Evolutionary conservation across 805 yeast genomes (phyloP), one percentile per base, ranked within the genome.

Genomic region (Priceomyces medius): DNA sequence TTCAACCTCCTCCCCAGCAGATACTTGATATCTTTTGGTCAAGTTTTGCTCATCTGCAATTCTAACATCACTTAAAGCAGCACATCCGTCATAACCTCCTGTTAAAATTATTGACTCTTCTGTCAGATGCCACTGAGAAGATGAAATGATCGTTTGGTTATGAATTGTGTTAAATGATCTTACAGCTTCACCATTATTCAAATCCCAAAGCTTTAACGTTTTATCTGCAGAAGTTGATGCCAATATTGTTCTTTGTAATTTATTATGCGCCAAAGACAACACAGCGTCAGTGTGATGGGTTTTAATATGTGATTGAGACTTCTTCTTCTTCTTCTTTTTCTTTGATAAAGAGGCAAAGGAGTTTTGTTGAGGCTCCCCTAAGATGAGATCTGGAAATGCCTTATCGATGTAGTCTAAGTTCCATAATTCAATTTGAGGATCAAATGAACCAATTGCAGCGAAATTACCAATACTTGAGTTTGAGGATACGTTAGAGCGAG

Each of bases 361-460:
- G 49, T 66, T 59, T 56, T 60, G 56, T 34, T 73, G 73, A 8
- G 81, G 80, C 58, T 86, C 95, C 39, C 99, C 98, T 45, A 93
- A 73, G 47, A 93, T 88, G 51, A 85, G 76, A 58, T 90, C 96
- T 10, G 99, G 99, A 76, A 87, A 91, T 20, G 96, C 91, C 56
- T 88, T 88, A 53, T 93, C 98, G 26, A 91, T 73, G 48, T 84
- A 81, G 61, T 93, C 99, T 55, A 93, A 71, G 64, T 93, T 89
- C 98, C 98, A 93, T 46, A 93, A 77, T 67, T 93, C 99, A 63
- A 93, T 91, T 58, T 86, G 95, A 31, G 99, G 99, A 54, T 91
- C 98, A 61, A 93, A 91, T 2, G 98, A 87, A 59, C 98, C 98
- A 49, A 93, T 73, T 10, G 99, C 99, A 2, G 95, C 98, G 64